Conservation (phyloP, 176 grass and related monocot genomes). For the Oropetium thomaeum region DNA sequence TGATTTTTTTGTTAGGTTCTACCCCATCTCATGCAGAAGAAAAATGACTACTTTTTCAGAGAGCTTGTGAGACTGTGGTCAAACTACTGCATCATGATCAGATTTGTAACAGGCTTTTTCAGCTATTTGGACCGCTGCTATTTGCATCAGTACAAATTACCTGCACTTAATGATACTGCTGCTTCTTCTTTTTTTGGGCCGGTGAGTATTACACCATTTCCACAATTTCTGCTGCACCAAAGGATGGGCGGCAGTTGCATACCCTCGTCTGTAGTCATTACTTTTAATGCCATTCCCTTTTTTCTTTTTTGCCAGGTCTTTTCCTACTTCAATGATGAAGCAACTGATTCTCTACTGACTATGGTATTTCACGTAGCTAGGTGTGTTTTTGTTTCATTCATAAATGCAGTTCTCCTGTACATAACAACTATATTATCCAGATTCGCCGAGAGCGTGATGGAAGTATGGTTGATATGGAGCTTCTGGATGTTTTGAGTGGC, state of each 20-base stretch:
- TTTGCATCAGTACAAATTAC: constrained; percentile 34
- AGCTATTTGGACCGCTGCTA: constrained; percentile 51
- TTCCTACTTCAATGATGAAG: constrained; percentile 42
- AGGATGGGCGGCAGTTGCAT: constrained; percentile 17
- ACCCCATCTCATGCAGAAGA: constrained; percentile 49
- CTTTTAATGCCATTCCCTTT: constrained; percentile 7
- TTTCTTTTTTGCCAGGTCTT: constrained; percentile 48
- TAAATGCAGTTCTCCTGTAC: constrained; percentile 16
- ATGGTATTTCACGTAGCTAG: constrained; percentile 31
- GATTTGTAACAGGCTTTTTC: constrained; percentile 40
- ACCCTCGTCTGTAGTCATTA: constrained; percentile 7
- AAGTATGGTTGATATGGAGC: constrained; percentile 18
- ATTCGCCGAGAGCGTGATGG: constrained; percentile 57
- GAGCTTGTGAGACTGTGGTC: constrained; percentile 54
- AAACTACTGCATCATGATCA: constrained; percentile 53
- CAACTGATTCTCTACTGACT: constrained; percentile 43
- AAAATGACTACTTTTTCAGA: constrained; percentile 34
- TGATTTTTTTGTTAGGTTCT: constrained; percentile 44
- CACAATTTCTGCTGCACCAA: constrained; percentile 8
- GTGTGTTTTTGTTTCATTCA: not conserved
- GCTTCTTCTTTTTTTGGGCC: constrained; percentile 43
- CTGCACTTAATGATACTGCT: constrained; percentile 45
- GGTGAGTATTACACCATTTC: constrained; percentile 28
- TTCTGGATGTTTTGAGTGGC: constrained; percentile 38
- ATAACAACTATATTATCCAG: constrained; percentile 41